Evolutionary conservation across 2,329 filamentous ascomycete species (phyloP), one percentile per base, ranked within the genome.

Genomic region (Huntiella savannae): DNA sequence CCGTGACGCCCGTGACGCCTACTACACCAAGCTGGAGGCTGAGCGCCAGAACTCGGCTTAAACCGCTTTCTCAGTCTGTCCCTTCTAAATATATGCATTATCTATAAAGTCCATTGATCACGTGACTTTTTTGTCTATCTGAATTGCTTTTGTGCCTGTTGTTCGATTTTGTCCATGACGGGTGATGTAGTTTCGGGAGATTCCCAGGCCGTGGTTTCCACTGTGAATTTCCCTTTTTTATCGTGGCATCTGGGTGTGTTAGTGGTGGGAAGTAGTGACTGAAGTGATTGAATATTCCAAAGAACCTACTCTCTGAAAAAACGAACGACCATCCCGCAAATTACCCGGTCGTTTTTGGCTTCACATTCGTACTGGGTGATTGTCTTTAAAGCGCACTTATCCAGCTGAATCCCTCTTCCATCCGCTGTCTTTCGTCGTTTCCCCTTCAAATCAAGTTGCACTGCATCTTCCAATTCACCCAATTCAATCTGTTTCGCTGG

Each of bases 181-280:
- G 47, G 47, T n/a, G 46, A 34, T 13, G 47, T 49, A n/a, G 40
- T 16, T 28, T 44, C 22, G 36, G 48, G 40, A 11, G 34, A 64
- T 59, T 79, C 74, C 75, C 74, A 79, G 38, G 67, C 65, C 10
- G 75, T 79, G 17, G 75, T 79, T 60, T 79, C 75, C 38, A 77
- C 70, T 57, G 64, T 69, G 53, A 79, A 79, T 5, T 49, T 61
- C 4, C 70, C 71, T 11, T 71, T 70, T 53, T 61, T 67, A 58
- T 77, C 73, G 49, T 63, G 62, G 57, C 75, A 79, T 53, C 75
- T 79, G 56, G 51, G 50, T 50, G 52, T 43, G 49, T 28, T 41
- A 12, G n/a, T 13, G 15, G 13, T 8, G 32, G n/a, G 11, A 41
- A 32, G 40, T 13, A 41, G 16, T 28, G 6, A 22, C 6, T 28